Evolutionary conservation across 2,329 filamentous ascomycete genomes (phyloP).

Genomic region (Stachybotrys echinatus): DNA sequence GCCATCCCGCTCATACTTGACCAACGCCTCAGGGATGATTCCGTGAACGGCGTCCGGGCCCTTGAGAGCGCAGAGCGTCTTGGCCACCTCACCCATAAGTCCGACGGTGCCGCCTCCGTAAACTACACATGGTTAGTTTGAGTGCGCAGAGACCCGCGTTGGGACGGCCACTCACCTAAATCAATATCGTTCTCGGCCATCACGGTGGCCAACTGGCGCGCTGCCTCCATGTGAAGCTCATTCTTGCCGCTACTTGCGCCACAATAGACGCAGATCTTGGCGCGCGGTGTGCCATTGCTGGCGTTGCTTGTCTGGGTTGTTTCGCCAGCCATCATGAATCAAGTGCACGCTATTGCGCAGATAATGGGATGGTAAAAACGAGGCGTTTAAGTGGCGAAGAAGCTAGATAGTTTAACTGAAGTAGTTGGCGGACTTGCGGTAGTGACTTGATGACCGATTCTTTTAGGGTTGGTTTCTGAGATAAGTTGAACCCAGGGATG

Average conservation of each 20-base stretch:
- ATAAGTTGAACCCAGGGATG: too few species aligned
- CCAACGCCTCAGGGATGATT: slow-evolving; percentile 83
- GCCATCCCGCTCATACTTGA: slow-evolving; percentile 69
- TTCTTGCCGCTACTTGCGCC: slow-evolving; percentile 71
- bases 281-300: slow-evolving; percentile 26
- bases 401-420: too few species aligned
- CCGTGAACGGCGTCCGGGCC: slow-evolving; percentile 83
- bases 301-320: slow-evolving; percentile 16
- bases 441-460: too few species aligned
- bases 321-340: background rate
- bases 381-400: too few species aligned
- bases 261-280: slow-evolving; percentile 92
- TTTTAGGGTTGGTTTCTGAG: too few species aligned
- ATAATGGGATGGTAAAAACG: too few species aligned
- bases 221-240: slow-evolving; percentile 71
- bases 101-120: slow-evolving; percentile 94
- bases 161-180: slow-evolving; percentile 52
- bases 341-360: background rate
- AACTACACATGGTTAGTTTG: slow-evolving; percentile 41
- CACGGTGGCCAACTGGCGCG: slow-evolving; percentile 64
- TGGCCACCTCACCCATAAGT: slow-evolving; percentile 91
- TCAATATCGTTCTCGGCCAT: slow-evolving; percentile 74
- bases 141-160: too few species aligned
- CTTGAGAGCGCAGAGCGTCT: slow-evolving; percentile 75
- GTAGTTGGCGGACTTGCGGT: too few species aligned